Evolutionary conservation across 1,284 basidiomycete species (phyloP), one percentile per base, ranked within the genome.

Genomic region (Limonomyces culmigenus): DNA sequence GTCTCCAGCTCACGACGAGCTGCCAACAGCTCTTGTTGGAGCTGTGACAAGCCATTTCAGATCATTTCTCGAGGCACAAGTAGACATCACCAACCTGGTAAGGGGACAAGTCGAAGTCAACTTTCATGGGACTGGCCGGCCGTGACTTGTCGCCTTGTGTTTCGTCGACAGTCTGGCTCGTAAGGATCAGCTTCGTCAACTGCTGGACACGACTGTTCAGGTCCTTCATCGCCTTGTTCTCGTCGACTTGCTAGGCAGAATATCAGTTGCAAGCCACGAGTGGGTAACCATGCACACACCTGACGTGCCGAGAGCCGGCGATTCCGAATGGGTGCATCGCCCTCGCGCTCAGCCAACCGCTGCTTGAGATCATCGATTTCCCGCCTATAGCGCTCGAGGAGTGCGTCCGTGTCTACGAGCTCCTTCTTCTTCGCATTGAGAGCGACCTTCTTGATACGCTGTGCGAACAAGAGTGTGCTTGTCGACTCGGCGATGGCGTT

Each of bases 351-450:
- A 19, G 65, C 55, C 23, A 88, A 59, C 23, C 79, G 60, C 5
- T 52, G 59, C 57, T 74, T 81, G 39, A 92, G 70, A 32, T 88
- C 83, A 21, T 85, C 84, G 42, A 93, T 92, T 56, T 93, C 87
- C 49, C 79, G 80, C 45, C 83, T 70, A 54, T 96, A 96, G 39
- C 88, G 70, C 58, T 85, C 78, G 41, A 96, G 84, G 19, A 96
- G 65, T 0, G 89, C 89, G 45, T 91, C 87, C 0, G 87, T 89
- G 48, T 93, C 88, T 5, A 91, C 74, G 15, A 96, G 67, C 56
- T 96, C 91, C 53, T 89, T 92, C 67, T 86, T 85, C 57, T 84
- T 74, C 1, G 93, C 93, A 41, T 84, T 73, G 23, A 97, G 62
- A 55, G 81, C 70, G 33, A 85, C 81, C 45, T 72, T 77, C 63